A percentile compares a stretch with the other conserved stretches of the same genome.
phyloP scores from a whole-genome alignment of 108 stramenopile species.

The Pseudonitzschia delicatissima region DNA sequence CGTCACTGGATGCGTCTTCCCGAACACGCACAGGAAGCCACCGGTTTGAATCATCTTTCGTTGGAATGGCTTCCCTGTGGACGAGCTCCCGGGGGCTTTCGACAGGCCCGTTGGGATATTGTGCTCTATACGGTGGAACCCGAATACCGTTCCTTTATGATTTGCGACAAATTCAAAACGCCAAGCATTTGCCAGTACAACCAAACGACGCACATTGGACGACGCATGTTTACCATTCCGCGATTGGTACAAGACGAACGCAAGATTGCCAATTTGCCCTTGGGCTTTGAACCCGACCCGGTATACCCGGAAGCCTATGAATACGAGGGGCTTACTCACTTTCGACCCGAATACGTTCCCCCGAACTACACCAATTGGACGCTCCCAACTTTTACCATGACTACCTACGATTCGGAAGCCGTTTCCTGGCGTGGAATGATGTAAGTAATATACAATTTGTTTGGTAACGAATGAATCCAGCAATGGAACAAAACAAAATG shows the following conservation, averaged over 20 bases:
- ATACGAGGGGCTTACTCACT: slow-evolving; percentile 30
- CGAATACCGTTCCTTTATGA: slow-evolving; percentile 21
- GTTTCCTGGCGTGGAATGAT: slow-evolving; percentile 22
- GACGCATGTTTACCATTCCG: slow-evolving; percentile 20
- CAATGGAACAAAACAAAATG: too few relatives aligned
- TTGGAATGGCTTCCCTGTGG: slow-evolving; percentile 31
- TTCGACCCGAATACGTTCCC: slow-evolving; percentile 16
- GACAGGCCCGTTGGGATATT: slow-evolving; percentile 23
- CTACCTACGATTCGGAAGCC: slow-evolving; percentile 29
- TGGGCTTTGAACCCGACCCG: slow-evolving; percentile 22
- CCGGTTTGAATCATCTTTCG: slow-evolving; percentile 35
- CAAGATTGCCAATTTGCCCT: slow-evolving; percentile 22
- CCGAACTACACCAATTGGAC: slow-evolving; percentile 12
- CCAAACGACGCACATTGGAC: slow-evolving; percentile 22
- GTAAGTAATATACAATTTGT: slow-evolving; percentile 4
- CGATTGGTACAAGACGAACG: slow-evolving; percentile 15
- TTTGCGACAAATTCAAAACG: slow-evolving; percentile 13
- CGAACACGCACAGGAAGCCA: slow-evolving; percentile 21
- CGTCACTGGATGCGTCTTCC: slow-evolving; percentile 28
- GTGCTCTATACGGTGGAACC: slow-evolving; percentile 30
- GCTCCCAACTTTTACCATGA: slow-evolving; percentile 25
- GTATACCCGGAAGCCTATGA: slow-evolving; percentile 19
- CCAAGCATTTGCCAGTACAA: slow-evolving; percentile 20
- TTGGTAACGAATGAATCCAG: too few relatives aligned
- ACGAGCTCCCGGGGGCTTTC: slow-evolving; percentile 5